Percentiles rank a stretch among this genome's conserved stretches.
These are phyloP conservation scores for Hippophae tibetana DNA, from an alignment of 306 rosid genomes.

Conservation along the genomic window DNA sequence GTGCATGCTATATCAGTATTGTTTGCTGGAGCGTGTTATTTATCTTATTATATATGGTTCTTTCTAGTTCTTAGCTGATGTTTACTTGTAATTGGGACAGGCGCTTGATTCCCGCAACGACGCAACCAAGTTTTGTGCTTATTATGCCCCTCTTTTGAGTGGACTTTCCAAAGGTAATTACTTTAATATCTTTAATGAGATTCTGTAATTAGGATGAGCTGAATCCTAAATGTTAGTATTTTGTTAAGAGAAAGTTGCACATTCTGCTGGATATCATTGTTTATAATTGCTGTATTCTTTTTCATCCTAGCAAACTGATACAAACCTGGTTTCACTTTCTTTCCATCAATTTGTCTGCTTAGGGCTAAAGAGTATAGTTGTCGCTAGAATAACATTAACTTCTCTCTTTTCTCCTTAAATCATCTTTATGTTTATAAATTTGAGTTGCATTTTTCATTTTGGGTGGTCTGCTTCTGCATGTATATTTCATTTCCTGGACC, in stretches of 20 bases:
- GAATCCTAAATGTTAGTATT: not conserved
- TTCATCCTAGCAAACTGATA: not conserved
- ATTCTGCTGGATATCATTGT: not conserved
- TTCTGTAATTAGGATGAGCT: not conserved
- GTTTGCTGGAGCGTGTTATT: not conserved
- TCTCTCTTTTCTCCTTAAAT: not conserved
- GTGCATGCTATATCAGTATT: not conserved
- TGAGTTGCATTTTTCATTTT: not conserved
- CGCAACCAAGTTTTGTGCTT: conserved; percentile 32
- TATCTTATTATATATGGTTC: conserved; percentile 14
- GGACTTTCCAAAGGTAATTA: conserved; percentile 73
- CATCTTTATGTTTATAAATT: not conserved
- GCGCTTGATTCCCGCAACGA: conserved; percentile 42
- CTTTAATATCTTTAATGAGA: not conserved
- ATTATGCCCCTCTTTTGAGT: conserved; percentile 41
- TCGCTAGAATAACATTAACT: no score
- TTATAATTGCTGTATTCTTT: not conserved
- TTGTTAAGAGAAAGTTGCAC: not conserved
- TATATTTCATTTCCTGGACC: conserved; percentile 4
- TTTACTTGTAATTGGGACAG: conserved; percentile 41
- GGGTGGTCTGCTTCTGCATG: not conserved
- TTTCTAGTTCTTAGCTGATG: conserved; percentile 24
- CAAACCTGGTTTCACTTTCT: not conserved
- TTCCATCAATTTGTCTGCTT: not conserved
- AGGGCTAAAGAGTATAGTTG: no score